These are phyloP conservation scores for Nannizzia gypsea DNA, from an alignment of 2,329 filamentous ascomycete genomes.

Conservation along the genomic window DNA sequence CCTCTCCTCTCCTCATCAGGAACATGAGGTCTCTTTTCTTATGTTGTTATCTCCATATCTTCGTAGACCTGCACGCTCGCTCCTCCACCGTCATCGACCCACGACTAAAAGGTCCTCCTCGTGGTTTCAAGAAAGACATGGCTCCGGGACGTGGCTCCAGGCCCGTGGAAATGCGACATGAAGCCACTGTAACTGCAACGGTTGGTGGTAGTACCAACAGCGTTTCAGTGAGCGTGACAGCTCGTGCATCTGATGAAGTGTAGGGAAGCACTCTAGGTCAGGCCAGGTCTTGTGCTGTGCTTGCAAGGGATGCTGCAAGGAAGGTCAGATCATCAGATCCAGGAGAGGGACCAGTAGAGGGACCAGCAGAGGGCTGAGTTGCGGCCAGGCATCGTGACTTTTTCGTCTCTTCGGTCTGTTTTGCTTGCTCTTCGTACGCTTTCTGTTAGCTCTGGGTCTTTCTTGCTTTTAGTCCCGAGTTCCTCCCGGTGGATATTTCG, in stretches of 20 bases:
- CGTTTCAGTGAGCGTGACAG: constrained; percentile 6
- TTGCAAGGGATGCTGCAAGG: constrained; percentile 4
- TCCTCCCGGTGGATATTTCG: not conserved
- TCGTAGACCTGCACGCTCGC: not conserved
- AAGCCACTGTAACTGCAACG: constrained; percentile 12
- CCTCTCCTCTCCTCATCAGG: not conserved
- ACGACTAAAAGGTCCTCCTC: not conserved
- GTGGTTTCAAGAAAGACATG: constrained; percentile 3
- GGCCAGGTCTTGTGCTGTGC: not conserved
- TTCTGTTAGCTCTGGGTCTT: not conserved
- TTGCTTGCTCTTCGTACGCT: not conserved
- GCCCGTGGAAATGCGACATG: not conserved
- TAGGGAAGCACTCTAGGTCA: not conserved
- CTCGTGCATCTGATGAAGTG: not conserved
- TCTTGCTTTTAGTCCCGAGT: not conserved
- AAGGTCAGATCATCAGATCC: constrained; percentile 4
- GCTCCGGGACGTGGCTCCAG: not conserved
- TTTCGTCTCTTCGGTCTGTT: not conserved
- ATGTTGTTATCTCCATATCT: not conserved
- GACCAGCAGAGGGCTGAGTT: constrained; percentile 1
- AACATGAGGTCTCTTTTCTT: not conserved
- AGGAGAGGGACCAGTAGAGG: not conserved
- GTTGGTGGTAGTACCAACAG: constrained; percentile 11
- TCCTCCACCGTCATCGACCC: constrained; percentile 1
- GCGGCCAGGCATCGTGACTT: not conserved